phyloP scores from a whole-genome alignment of 2,329 filamentous ascomycete genomes.

The Pseudocercospora vitis region DNA sequence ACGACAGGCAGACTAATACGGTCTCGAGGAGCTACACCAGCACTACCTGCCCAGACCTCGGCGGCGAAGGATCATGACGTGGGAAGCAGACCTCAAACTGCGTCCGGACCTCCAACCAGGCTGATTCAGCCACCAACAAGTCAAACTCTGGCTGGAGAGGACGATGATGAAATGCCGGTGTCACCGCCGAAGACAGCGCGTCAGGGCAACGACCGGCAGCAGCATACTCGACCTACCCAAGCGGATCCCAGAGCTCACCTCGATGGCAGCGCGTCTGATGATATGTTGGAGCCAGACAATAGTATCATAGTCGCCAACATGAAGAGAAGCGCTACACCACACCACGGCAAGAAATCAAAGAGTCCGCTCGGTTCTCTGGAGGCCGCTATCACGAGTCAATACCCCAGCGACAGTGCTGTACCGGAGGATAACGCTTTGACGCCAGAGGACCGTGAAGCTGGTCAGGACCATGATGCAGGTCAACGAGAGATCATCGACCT shows the following conservation, averaged over 20 bases:
- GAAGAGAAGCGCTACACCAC: neutral
- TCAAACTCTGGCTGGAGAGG: neutral
- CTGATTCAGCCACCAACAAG: neutral
- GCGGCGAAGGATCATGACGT: neutral
- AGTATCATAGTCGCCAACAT: neutral
- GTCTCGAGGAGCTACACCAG: neutral
- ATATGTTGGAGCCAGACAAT: neutral
- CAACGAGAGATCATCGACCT: neutral
- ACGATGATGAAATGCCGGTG: neutral
- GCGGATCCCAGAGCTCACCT: neutral
- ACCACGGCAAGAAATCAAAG: neutral
- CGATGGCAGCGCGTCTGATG: neutral
- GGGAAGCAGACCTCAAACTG: neutral
- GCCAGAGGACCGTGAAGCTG: neutral
- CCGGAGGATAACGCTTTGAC: slow-evolving; percentile 1
- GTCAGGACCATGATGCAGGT: neutral
- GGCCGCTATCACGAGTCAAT: neutral
- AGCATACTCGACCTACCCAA: too few species aligned
- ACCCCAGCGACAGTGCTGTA: neutral
- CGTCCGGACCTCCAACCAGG: neutral
- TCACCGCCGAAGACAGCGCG: neutral
- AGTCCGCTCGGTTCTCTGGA: neutral
- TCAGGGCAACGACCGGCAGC: neutral
- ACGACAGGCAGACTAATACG: neutral
- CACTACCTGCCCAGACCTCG: neutral